phyloP scores from a whole-genome alignment of 225 moss, liverwort and hornwort genomes.

The Pseudoscleropodium purum region DNA sequence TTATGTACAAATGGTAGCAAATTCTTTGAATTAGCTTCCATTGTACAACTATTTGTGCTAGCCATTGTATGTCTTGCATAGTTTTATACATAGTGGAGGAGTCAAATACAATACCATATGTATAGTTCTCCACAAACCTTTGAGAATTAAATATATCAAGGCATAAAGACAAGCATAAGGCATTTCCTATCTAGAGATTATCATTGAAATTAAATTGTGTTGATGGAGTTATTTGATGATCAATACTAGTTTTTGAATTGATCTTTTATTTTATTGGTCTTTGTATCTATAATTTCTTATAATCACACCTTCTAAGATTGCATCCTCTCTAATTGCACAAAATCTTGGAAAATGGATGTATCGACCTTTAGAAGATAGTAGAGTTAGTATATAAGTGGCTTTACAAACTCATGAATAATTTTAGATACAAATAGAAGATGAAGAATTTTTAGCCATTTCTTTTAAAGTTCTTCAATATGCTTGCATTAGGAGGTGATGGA shows the following conservation, averaged over 20 bases:
- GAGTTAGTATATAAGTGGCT: rapidly evolving
- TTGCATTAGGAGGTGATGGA: not conserved
- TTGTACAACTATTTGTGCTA: too few relatives aligned
- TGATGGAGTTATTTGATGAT: not conserved
- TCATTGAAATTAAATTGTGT: not conserved
- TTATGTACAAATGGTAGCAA: too few relatives aligned
- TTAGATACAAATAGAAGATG: not conserved
- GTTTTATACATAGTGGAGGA: not conserved
- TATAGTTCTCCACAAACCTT: not conserved
- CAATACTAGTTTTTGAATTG: not conserved
- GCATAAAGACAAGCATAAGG: not conserved
- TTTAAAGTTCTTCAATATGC: not conserved
- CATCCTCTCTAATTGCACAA: rapidly evolving
- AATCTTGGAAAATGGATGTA: not conserved
- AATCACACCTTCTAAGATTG: not conserved
- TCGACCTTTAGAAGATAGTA: not conserved
- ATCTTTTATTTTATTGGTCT: not conserved
- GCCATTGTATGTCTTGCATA: not conserved
- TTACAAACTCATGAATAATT: not conserved
- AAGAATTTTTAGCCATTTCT: not conserved
- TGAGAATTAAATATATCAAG: not conserved
- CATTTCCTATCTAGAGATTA: not conserved
- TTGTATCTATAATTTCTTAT: not conserved
- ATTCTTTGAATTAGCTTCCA: too few relatives aligned
- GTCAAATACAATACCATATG: not conserved